Conservation (phyloP, 768 basidiomycete species). For the Pleurotus ostreatus region DNA sequence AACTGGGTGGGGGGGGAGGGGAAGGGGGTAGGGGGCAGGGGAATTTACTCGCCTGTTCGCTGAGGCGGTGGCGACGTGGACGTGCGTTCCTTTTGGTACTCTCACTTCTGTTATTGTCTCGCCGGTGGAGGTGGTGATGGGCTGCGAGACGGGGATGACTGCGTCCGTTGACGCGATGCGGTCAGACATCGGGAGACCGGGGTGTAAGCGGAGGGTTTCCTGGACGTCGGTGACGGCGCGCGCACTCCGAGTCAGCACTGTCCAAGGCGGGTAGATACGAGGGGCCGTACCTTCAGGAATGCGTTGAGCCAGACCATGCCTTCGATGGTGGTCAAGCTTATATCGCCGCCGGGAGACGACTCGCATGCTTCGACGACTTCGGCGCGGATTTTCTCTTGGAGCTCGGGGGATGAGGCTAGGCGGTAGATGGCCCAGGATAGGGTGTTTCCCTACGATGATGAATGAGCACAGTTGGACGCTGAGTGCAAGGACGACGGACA, state of each 20-base stretch:
- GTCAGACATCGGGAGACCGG: slow-evolving; percentile 10
- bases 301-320: slow-evolving; percentile 10
- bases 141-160: slow-evolving; percentile 11
- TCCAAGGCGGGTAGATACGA: too few relatives aligned
- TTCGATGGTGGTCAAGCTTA: slow-evolving; percentile 5
- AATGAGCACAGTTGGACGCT: too few relatives aligned
- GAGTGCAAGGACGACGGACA: too few relatives aligned
- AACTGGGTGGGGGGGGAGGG: neutral
- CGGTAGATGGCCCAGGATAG: neutral
- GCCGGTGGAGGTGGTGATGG: slow-evolving; percentile 9
- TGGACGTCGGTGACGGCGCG: neutral
- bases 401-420: neutral
- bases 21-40: neutral
- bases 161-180: slow-evolving; percentile 10
- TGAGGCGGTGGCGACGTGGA: slow-evolving; percentile 10
- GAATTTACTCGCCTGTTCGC: slow-evolving; percentile 8
- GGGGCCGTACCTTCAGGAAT: slow-evolving; percentile 8
- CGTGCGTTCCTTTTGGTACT: slow-evolving; percentile 9
- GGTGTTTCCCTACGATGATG: neutral
- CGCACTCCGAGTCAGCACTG: too few relatives aligned
- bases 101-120: slow-evolving; percentile 9
- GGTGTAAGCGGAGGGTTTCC: slow-evolving; percentile 12
- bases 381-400: slow-evolving; percentile 8
- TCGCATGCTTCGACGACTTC: slow-evolving; percentile 8
- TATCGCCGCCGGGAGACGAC: neutral